Base-by-base conservation (phyloP, 2,329 filamentous ascomycete genomes). In the Cercospora sesami region DNA sequence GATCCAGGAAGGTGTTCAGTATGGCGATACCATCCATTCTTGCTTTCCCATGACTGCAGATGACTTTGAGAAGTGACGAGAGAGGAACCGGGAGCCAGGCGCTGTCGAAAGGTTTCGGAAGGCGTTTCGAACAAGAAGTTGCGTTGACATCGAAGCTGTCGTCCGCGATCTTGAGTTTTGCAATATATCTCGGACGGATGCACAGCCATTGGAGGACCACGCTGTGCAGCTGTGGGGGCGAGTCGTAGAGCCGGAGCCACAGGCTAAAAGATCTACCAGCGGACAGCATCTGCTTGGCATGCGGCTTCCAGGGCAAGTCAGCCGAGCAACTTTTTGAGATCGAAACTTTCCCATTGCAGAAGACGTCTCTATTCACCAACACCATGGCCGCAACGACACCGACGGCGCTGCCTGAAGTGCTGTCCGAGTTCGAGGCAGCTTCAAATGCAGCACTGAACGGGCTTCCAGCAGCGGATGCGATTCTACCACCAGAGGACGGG, bases 401-500 rank as follows among this genome's bases (percentile, higher is more conserved):
- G 61, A 80, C 79, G 58, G 79, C 80, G 6, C 70, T 83, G 5
- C 70, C 77, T 60, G 77, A 79, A 62, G 76, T 82, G 8, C 78
- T 84, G 14, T 73, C 77, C 30, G 80, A 76, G 51, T 80, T 85
- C 18, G 83, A 84, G 0, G 85, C 89, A 0, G 88, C 91, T 0
- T 84, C 90, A 57, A 88, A 93, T 67, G 88, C 90, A 5, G 85
- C 90, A 0, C 74, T 77, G 9, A 74, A 79, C 60, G 78, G 76
- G 10, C 70, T 84, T 18, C 87, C 90, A 0, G 86, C 87, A 60
- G 78, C 88, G 18, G 78, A 84, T n/a, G 79, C 83, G 14, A 86
- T 96, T 68, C 83, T 90, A 60, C 87, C 91, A n/a, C 90, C 91
- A 1, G 85, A 90, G 71, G 89, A 97, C 75, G 94, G 95, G 77